phyloP scores from a whole-genome alignment of 2,329 filamentous ascomycete species.

The Thielaviopsis ethacetica region DNA sequence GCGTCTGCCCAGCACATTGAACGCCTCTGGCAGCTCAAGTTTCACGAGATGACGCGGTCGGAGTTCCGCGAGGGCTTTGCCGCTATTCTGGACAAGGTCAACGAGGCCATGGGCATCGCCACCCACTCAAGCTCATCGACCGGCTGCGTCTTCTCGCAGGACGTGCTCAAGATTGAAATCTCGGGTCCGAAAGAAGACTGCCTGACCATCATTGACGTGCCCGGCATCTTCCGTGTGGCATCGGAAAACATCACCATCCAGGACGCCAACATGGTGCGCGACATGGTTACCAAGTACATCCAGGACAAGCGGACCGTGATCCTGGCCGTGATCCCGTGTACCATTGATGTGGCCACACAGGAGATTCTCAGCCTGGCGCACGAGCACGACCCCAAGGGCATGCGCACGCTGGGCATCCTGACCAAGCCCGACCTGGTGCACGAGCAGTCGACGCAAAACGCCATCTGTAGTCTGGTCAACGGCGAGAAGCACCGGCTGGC shows the following conservation, averaged over 20 bases:
- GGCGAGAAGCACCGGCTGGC: slow-evolving; percentile 13
- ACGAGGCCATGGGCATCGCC: slow-evolving; percentile 5
- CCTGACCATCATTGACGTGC: slow-evolving; percentile 30
- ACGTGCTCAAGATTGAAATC: slow-evolving; percentile 16
- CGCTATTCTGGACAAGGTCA: slow-evolving; percentile 19
- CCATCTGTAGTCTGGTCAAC: slow-evolving; percentile 11
- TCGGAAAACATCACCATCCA: slow-evolving; percentile 19
- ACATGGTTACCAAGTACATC: slow-evolving; percentile 26
- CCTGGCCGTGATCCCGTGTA: slow-evolving; percentile 25
- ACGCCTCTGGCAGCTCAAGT: background rate
- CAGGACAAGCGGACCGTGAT: slow-evolving; percentile 26
- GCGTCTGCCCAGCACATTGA: slow-evolving; percentile 12
- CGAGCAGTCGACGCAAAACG: slow-evolving; percentile 11
- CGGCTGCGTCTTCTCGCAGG: slow-evolving; percentile 14
- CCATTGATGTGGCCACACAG: slow-evolving; percentile 24
- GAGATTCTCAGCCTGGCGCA: slow-evolving; percentile 18
- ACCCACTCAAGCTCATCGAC: slow-evolving; percentile 12
- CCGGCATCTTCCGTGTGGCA: slow-evolving; percentile 25
- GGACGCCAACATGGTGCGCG: slow-evolving; percentile 20
- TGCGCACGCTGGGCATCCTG: slow-evolving; percentile 26
- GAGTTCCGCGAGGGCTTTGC: slow-evolving; percentile 21
- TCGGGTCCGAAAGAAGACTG: slow-evolving; percentile 17
- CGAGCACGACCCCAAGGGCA: slow-evolving; percentile 19
- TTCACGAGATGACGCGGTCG: background rate
- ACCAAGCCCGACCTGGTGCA: slow-evolving; percentile 25